Conservation (phyloP, 805 yeast species). For the Starmera pachycereana region DNA sequence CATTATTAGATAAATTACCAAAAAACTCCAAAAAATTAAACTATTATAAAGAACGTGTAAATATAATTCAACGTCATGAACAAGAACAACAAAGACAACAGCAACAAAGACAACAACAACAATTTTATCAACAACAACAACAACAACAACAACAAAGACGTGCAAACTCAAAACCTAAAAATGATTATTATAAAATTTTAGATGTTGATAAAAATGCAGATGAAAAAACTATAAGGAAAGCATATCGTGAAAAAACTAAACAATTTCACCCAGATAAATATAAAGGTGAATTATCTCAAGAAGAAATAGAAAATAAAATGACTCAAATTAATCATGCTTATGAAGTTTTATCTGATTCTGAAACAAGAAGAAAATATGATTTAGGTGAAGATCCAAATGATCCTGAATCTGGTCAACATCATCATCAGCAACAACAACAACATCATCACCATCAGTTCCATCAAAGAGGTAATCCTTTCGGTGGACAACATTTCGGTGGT, state of each 20-base stretch:
- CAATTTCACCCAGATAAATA: conserved; percentile 91
- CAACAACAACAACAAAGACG: conserved; percentile 25
- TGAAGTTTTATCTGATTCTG: conserved; percentile 67
- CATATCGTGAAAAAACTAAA: conserved; percentile 68
- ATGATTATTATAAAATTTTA: conserved; percentile 73
- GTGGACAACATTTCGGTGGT: not conserved
- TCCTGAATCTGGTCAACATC: conserved; percentile 10
- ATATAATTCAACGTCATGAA: conserved; percentile 24
- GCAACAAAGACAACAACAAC: conserved; percentile 34
- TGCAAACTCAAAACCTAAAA: conserved; percentile 24
- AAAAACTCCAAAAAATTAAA: conserved; percentile 25
- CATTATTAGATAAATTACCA: conserved; percentile 29
- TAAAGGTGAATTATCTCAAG: conserved; percentile 54
- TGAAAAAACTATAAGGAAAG: conserved; percentile 64
- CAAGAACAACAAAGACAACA: conserved; percentile 35
- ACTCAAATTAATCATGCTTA: conserved; percentile 90
- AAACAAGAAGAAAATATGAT: conserved; percentile 58
- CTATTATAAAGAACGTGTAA: conserved; percentile 20
- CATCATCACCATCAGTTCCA: not conserved
- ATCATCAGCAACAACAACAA: not conserved
- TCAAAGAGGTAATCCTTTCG: conserved; percentile 4
- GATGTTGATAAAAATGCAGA: conserved; percentile 61
- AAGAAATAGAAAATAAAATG: conserved; percentile 73
- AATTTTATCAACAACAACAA: conserved; percentile 28
- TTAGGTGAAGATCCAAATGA: conserved; percentile 44